Base-by-base conservation (phyloP, 768 basidiomycete genomes). In the Leucosporidium scottii region DNA sequence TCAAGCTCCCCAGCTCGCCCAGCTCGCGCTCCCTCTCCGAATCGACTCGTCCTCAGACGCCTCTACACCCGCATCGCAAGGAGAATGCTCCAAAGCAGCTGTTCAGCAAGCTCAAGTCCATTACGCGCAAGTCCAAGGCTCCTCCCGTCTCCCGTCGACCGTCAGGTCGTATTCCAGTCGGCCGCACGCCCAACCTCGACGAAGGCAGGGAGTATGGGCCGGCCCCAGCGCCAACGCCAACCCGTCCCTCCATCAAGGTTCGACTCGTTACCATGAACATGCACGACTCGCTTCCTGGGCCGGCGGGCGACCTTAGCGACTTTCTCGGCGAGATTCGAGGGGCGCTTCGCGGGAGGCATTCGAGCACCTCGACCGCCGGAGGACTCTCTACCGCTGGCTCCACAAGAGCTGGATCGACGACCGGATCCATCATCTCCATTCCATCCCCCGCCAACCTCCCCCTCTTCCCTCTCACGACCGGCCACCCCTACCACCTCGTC, bases 401-500 rank as follows among this genome's bases (percentile, higher is more conserved):
- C 8, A 55, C 55, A 31, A 59, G 44, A 34, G 56, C 30, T 28
- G 57, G 48, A 51, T 71, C 62, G 56, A 63, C 51, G 30, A 70
- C 53, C 59, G 65, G 51, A 25, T 69, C 50, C n/a, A 44, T 51
- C 1, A 2, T 60, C 28, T 68, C 67, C 0, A 31, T 67, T 9
- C 31, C 62, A 4, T 30, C 48, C 28, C 48, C 48, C 12, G 62
- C 31, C 8, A 21, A 39, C 13, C 49, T 72, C 27, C 71, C 73
- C 2, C 48, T 47, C 17, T 69, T 69, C 17, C 63, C 74, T 9
- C 56, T 71, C 9, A 50, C 65, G 23, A 28, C 44, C 4, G 60
- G 60, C 20, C 64, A 72, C 30, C 74, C 73, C 20, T 74, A 75
- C 57, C 75, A 76, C 55, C 36, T 75, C 39, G n/a, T 75, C 31